Evolutionary conservation across 805 yeast species (phyloP).

Genomic region (Candida berthetii): DNA sequence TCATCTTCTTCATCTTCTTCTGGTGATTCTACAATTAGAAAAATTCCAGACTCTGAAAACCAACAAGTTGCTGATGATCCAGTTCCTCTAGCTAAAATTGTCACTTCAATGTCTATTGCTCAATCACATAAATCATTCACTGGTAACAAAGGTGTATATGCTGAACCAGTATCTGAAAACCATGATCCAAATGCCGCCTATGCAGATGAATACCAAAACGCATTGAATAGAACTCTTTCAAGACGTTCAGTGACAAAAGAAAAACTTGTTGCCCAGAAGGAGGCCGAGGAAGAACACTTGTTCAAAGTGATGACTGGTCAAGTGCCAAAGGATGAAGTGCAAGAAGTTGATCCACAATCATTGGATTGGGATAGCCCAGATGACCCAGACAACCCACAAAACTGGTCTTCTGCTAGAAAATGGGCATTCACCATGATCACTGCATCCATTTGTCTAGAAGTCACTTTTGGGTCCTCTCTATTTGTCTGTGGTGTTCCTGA

Average conservation of each 20-base stretch:
- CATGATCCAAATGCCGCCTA: conserved; percentile 3
- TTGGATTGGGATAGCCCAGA: conserved; percentile 57
- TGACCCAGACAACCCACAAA: conserved; percentile 60
- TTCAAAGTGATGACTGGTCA: conserved; percentile 5
- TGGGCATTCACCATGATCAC: conserved; percentile 63
- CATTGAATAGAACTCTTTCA: conserved; percentile 17
- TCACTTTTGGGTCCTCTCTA: conserved; percentile 71
- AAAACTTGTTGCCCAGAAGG: conserved; percentile 4
- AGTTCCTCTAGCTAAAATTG: not conserved
- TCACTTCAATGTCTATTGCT: not conserved
- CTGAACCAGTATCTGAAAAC: conserved; percentile 10
- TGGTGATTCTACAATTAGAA: not conserved
- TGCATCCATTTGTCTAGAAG: conserved; percentile 60
- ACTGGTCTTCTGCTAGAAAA: conserved; percentile 59
- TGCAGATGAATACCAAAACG: conserved; percentile 16
- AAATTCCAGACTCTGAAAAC: not conserved
- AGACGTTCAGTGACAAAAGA: conserved; percentile 14
- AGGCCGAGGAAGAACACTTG: conserved; percentile 1
- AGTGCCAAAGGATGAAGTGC: conserved; percentile 18
- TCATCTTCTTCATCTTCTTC: not conserved
- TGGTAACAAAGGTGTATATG: conserved; percentile 9
- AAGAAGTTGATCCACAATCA: conserved; percentile 30
- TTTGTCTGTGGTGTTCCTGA: conserved; percentile 61
- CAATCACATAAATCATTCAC: conserved; percentile 12
- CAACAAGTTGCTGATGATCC: conserved; percentile 1